Evolutionary conservation across 306 rosid species (phyloP).

Genomic region (Lathyrus tuberosus): DNA sequence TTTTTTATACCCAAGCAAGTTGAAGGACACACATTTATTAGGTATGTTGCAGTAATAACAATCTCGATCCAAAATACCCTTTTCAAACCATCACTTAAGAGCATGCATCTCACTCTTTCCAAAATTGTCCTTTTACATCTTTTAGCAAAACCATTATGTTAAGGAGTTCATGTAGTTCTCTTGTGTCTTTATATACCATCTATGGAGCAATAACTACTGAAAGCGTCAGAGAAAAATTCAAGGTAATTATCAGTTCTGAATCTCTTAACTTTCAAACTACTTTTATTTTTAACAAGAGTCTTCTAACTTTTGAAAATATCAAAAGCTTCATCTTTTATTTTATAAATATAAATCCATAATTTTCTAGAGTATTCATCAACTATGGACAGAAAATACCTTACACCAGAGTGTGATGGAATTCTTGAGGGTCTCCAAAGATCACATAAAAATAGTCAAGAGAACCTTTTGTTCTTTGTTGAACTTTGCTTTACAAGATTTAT

Average conservation of each 20-base stretch:
- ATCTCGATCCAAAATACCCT: not conserved
- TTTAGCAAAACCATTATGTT: not conserved
- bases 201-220: not conserved
- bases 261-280: not conserved
- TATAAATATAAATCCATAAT: too few relatives aligned
- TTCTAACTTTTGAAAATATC: not conserved
- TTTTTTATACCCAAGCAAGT: not conserved
- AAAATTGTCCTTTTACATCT: not conserved
- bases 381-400: too few relatives aligned
- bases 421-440: not conserved
- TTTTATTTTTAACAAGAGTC: not conserved
- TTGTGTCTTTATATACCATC: not conserved
- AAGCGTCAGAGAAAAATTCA: not conserved
- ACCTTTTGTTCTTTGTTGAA: not conserved
- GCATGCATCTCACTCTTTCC: not conserved
- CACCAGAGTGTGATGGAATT: not conserved
- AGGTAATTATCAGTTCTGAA: not conserved
- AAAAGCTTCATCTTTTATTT: too few relatives aligned
- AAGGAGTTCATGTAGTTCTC: not conserved
- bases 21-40: not conserved
- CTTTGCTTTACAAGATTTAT: not conserved
- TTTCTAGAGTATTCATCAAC: too few relatives aligned
- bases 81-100: not conserved
- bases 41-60: not conserved
- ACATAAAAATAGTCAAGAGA: not conserved